phyloP scores from a whole-genome alignment of 257 asterid species.

The Solanum infundibuliforme region DNA sequence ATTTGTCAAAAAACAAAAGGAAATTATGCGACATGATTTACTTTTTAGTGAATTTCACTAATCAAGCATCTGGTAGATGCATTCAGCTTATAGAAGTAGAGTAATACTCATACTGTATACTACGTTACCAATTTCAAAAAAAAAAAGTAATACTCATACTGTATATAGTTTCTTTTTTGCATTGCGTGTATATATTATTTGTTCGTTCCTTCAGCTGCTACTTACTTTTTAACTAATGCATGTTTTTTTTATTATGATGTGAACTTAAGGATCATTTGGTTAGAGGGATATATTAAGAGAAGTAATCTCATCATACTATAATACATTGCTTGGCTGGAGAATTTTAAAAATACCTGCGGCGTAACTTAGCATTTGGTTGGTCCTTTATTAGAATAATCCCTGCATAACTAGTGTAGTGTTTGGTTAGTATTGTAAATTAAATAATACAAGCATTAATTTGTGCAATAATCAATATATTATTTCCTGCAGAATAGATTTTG shows the following conservation, averaged over 20 bases:
- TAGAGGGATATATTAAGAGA: neutral
- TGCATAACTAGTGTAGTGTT: neutral
- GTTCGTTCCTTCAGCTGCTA: neutral
- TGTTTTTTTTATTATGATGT: neutral
- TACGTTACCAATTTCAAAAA: too few relatives aligned
- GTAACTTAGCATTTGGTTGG: neutral
- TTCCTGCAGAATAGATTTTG: neutral
- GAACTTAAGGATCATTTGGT: neutral
- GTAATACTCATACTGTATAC: neutral
- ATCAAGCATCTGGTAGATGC: neutral
- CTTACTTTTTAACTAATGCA: neutral
- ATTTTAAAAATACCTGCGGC: neutral
- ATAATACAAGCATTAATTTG: neutral
- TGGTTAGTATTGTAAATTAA: neutral
- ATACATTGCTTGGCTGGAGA: neutral
- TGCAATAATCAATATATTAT: neutral
- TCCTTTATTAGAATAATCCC: neutral
- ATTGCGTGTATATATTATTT: neutral
- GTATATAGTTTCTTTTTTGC: neutral
- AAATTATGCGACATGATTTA: neutral
- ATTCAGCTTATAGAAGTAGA: neutral
- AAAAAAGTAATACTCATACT: neutral
- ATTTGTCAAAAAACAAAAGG: neutral
- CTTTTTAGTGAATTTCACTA: neutral
- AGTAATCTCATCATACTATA: neutral